phyloP scores from a whole-genome alignment of 805 yeast genomes.

The Wickerhamomyces hampshirensis region DNA sequence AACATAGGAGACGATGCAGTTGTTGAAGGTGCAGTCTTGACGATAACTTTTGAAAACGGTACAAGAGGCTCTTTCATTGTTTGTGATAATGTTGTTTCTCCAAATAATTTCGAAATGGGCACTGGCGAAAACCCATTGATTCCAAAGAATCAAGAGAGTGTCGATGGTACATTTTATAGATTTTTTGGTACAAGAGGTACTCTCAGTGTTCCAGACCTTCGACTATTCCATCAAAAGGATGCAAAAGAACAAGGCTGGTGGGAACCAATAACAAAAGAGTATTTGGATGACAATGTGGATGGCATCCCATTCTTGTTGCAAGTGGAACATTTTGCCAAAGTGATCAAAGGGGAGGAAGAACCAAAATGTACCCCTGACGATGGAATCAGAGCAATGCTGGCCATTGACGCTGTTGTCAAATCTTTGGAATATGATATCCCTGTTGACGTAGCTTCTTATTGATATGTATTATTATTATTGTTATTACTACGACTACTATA shows the following conservation, averaged over 20 bases:
- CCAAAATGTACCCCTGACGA: conserved; percentile 18
- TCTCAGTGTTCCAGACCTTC: conserved; percentile 14
- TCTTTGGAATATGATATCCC: conserved; percentile 13
- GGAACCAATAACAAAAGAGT: conserved; percentile 12
- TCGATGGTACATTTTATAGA: conserved; percentile 17
- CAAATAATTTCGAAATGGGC: conserved; percentile 19
- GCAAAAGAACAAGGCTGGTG: conserved; percentile 15
- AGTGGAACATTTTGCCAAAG: conserved; percentile 18
- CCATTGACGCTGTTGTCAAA: conserved; percentile 18
- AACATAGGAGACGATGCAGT: conserved; percentile 10
- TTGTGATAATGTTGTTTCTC: conserved; percentile 19
- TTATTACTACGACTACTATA: too few species aligned
- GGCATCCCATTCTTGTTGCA: conserved; percentile 16
- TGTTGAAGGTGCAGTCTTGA: conserved; percentile 17
- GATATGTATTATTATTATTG: too few species aligned
- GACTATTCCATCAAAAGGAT: conserved; percentile 13
- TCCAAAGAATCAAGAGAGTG: conserved; percentile 8
- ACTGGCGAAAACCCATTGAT: conserved; percentile 21
- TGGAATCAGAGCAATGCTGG: conserved; percentile 17
- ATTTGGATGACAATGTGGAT: conserved; percentile 7
- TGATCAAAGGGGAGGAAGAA: conserved; percentile 12
- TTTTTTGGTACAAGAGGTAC: conserved; percentile 19
- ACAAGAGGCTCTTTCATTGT: conserved; percentile 16
- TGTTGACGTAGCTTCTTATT: conserved; percentile 10
- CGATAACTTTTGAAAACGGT: conserved; percentile 12